These are phyloP conservation scores for Epichloe coenophiala DNA, from an alignment of 2,329 filamentous ascomycete genomes.

Conservation along the genomic window DNA sequence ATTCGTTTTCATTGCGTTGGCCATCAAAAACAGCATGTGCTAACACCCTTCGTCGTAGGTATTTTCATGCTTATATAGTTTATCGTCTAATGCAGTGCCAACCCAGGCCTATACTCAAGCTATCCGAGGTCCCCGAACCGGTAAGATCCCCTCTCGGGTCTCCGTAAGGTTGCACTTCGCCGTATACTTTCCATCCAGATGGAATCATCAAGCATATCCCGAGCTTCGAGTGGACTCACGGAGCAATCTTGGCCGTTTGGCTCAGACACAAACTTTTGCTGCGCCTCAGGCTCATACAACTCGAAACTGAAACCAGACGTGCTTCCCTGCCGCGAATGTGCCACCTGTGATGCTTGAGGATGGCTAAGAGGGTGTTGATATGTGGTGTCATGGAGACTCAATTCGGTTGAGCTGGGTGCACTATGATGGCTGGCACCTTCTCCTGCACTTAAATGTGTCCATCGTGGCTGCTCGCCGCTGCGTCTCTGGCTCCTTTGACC, in stretches of 20 bases:
- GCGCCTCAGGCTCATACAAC: conserved; percentile 30
- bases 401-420: conserved; percentile 23
- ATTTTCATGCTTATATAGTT: too few species aligned
- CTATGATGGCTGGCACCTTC: conserved; percentile 4
- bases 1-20: too few species aligned
- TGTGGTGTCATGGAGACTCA: conserved; percentile 20
- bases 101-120: background rate
- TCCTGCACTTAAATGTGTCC: conserved; percentile 7
- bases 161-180: conserved; percentile 62
- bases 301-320: conserved; percentile 48
- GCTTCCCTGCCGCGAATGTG: conserved; percentile 25
- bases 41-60: too few species aligned
- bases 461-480: conserved; percentile 2
- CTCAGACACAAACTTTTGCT: conserved; percentile 14
- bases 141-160: conserved; percentile 24
- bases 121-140: conserved; percentile 17
- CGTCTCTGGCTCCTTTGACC: background rate
- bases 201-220: conserved; percentile 76
- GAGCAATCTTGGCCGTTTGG: conserved; percentile 52
- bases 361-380: conserved; percentile 38
- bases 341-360: conserved; percentile 33
- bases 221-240: conserved; percentile 63
- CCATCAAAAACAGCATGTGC: too few species aligned
- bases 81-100: too few species aligned
- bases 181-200: conserved; percentile 90